Percentiles rank a stretch among this genome's conserved stretches.
phyloP scores from a whole-genome alignment of 805 yeast genomes.

The Cyberlindnera veronae region DNA sequence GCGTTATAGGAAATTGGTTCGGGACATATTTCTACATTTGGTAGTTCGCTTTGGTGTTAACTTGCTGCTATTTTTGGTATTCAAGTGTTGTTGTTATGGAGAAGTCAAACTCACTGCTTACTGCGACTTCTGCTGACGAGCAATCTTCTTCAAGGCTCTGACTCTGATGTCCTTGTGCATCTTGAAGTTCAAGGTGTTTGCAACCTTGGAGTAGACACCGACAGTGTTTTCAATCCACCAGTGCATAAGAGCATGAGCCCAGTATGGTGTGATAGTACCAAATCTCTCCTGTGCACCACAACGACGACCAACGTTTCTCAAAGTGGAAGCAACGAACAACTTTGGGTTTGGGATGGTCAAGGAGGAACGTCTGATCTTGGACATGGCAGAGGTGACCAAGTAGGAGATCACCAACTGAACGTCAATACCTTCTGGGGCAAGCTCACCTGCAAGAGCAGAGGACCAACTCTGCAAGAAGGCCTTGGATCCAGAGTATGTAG shows the following conservation, averaged over 20 bases:
- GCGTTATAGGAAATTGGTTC: background rate
- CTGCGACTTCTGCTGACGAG: constrained; percentile 34
- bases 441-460: constrained; percentile 81
- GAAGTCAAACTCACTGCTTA: background rate
- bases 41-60: background rate
- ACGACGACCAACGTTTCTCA: constrained; percentile 72
- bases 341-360: constrained; percentile 77
- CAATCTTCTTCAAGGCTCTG: constrained; percentile 79
- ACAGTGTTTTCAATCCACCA: constrained; percentile 73
- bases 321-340: constrained; percentile 69
- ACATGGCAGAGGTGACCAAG: constrained; percentile 92
- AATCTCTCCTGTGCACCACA: constrained; percentile 90
- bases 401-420: constrained; percentile 85
- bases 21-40: background rate
- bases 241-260: constrained; percentile 92
- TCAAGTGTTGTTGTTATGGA: background rate
- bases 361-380: constrained; percentile 80
- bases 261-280: constrained; percentile 86
- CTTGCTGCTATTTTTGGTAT: background rate
- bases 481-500: constrained; percentile 94
- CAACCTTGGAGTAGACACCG: constrained; percentile 75
- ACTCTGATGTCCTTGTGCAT: constrained; percentile 80
- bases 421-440: constrained; percentile 65
- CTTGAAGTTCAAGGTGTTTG: constrained; percentile 60
- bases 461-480: constrained; percentile 95